These are phyloP conservation scores for Acephala macrosclerotiorum DNA, from an alignment of 2,329 filamentous ascomycete species.

Conservation along the genomic window DNA sequence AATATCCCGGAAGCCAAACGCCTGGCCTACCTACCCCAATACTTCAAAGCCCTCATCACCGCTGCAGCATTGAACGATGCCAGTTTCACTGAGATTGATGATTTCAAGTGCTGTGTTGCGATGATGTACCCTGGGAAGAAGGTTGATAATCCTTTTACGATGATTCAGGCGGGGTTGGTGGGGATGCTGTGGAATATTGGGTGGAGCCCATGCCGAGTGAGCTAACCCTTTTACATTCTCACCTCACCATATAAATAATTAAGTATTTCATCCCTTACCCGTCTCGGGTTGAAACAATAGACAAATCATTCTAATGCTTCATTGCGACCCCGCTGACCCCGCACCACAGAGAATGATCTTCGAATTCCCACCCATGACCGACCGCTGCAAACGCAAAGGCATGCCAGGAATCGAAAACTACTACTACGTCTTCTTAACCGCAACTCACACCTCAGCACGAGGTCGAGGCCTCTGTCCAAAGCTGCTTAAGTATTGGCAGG, in stretches of 20 bases:
- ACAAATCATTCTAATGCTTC: background rate
- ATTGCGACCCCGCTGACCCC: background rate
- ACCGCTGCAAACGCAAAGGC: slow-evolving; percentile 23
- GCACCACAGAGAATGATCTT: slow-evolving; percentile 28
- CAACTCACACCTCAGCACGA: slow-evolving; percentile 17
- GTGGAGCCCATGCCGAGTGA: slow-evolving; percentile 10
- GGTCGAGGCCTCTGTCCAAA: slow-evolving; percentile 26
- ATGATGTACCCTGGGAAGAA: slow-evolving; percentile 30
- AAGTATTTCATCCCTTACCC: background rate
- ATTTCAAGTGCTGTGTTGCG: slow-evolving; percentile 28
- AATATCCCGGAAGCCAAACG: slow-evolving; percentile 20
- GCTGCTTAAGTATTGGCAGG: slow-evolving; percentile 28
- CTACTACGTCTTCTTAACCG: slow-evolving; percentile 36
- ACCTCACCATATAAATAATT: background rate
- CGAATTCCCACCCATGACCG: slow-evolving; percentile 25
- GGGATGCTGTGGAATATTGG: slow-evolving; percentile 34
- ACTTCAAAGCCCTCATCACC: slow-evolving; percentile 31
- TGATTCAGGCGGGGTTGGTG: slow-evolving; percentile 32
- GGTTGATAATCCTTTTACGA: slow-evolving; percentile 30
- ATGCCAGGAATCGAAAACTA: slow-evolving; percentile 18
- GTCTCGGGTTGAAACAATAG: background rate
- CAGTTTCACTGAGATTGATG: slow-evolving; percentile 25
- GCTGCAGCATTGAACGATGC: slow-evolving; percentile 33
- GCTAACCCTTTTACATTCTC: background rate
- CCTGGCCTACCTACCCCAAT: slow-evolving; percentile 26